Evolutionary conservation across 768 basidiomycete species (phyloP).

Genomic region (Sporobolomyces phaffii): DNA sequence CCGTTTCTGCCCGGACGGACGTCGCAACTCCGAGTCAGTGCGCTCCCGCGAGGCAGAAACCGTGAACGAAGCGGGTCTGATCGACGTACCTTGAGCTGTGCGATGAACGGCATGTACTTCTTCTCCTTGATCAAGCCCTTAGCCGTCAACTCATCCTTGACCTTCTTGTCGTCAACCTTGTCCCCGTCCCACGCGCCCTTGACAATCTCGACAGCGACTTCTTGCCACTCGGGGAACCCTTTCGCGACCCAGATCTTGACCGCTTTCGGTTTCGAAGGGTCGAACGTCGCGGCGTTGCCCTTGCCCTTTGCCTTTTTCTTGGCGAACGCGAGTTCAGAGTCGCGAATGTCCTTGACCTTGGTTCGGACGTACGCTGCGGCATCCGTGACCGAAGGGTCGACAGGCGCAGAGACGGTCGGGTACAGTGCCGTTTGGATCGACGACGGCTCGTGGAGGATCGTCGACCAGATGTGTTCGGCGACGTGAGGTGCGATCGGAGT

Average conservation of each 20-base stretch:
- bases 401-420: conserved; percentile 61
- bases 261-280: conserved; percentile 69
- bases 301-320: conserved; percentile 71
- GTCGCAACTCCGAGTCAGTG: too few relatives aligned
- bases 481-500: conserved; percentile 88
- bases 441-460: conserved; percentile 63
- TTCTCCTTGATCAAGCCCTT: conserved; percentile 90
- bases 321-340: conserved; percentile 69
- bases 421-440: conserved; percentile 78
- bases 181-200: conserved; percentile 35
- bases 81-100: conserved; percentile 78
- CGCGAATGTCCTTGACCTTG: conserved; percentile 84
- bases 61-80: too few relatives aligned
- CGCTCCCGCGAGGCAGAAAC: too few relatives aligned
- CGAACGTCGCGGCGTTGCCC: conserved; percentile 58
- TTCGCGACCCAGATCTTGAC: conserved; percentile 87
- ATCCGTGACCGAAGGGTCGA: conserved; percentile 65
- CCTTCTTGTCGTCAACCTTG: conserved; percentile 74
- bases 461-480: conserved; percentile 78
- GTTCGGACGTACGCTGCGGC: conserved; percentile 77
- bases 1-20: not conserved
- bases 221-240: conserved; percentile 90
- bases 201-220: conserved; percentile 62
- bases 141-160: conserved; percentile 61
- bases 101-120: conserved; percentile 82